Evolutionary conservation across 148 eudicot genomes (phyloP), one percentile per base, ranked within the genome.

Genomic region (Camellia japonica): DNA sequence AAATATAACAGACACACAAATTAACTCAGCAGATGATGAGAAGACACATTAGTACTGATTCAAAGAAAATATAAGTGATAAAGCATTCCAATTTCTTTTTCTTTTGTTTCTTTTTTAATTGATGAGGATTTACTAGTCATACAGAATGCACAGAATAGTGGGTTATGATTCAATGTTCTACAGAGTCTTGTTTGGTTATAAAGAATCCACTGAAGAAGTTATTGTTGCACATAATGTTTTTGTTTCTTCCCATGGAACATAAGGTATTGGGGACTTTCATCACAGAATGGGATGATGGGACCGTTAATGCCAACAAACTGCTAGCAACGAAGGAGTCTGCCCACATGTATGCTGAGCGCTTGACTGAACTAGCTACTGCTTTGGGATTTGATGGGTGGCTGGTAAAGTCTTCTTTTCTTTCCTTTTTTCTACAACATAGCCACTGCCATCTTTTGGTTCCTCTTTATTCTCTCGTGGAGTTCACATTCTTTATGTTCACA

Each of bases 331-430:
- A 82, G 84, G 91, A 90, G 56, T 91, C 92, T 81, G 90, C 93
- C 87, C 85, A 80, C 52, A 84, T 84, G 91, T 95, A 93, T 83
- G 99, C 97, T 55, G 97, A 92, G 86, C 87, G 93, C 66, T 85
- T 95, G 86, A 61, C 91, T 20, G 97, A 95, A 83, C 94, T 95
- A 76, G 99, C 99, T 73, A 76, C 79, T 79, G 90, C 90, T 78
- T 85, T 95, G 81, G 97, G 97, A 72, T 95, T 95, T 85, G 99
- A 95, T 86, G 99, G 99, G 4, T 95, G 99, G 99, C 97, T 95
- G 99, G 99, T 95, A 87, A 76, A 43, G 8, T 61, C 73, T 63
- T 62, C 6, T 59, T 82, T 79, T 74, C 49, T 70, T 75, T 49
- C 58, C 16, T 82, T 23, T 41, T 16, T 64, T 55, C 74, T 67